Evolutionary conservation across 1,139 yeast species (phyloP), one percentile per base, ranked within the genome.

Genomic region (Hemisphaericaspora lyxosophila): DNA sequence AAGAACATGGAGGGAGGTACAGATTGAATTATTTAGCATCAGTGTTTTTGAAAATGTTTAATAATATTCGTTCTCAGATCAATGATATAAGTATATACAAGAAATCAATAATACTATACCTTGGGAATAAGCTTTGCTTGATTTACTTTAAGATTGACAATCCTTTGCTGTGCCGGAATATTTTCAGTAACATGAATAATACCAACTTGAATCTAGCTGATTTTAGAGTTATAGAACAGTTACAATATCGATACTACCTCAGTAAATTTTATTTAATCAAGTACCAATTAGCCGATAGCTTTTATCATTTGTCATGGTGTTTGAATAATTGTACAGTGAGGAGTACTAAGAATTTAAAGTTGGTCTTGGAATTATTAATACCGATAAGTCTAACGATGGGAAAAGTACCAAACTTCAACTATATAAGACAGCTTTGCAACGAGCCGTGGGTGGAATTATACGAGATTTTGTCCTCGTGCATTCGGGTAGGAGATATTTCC

Each of bases 151-250:
- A 63, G 38, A 70, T 84, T 27, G 76, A 70, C 33, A 82, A 80
- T 35, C 88, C 90, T 3, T 64, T 81, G 39, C 65, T 84, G 9
- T 85, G 94, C 55, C 78, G 85, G 23, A 85, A 84, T 52, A 85
- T 86, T 33, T 84, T 85, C 57, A 75, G 87, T 29, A 85, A 85
- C 54, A 77, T 85, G 66, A 82, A 79, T 48, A 80, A 80, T 22
- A 75, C 87, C 15, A 64, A 70, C 25, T 61, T 82, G 33, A 57
- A 55, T 29, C 70, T 81, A 46, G 51, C 62, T 2, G 50, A 55
- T 9, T 81, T 76, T 41, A 65, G 78, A 4, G 59, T 62, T 31
- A 60, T 77, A 2, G 81, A 82, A 44, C 78, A 77, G 39, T 70
- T 85, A 4, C 83, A 80, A 48, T 85, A 82, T 56, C 63, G 92